A percentile compares a stretch with the other conserved stretches of the same genome.
These are phyloP conservation scores for Phascolomyces articulosus DNA, from an alignment of 371 early-diverging fungal species.

Conservation along the genomic window DNA sequence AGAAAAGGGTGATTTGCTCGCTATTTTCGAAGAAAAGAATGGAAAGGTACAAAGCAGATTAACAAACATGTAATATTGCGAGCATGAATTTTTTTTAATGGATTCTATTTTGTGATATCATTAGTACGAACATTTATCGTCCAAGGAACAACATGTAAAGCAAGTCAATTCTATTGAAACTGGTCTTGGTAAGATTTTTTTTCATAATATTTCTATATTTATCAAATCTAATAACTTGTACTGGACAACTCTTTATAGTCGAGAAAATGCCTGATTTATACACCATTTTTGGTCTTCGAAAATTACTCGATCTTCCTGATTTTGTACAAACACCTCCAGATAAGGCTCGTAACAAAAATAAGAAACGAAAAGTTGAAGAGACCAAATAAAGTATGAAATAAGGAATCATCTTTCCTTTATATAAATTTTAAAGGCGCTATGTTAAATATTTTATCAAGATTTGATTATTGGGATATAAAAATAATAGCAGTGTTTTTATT, in stretches of 20 bases:
- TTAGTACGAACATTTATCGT: constrained; percentile 21
- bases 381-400: too few relatives aligned
- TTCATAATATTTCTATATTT: not conserved
- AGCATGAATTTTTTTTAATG: too few relatives aligned
- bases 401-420: too few relatives aligned
- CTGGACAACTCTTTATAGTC: constrained; percentile 10
- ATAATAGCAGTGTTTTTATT: too few relatives aligned
- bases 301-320: constrained; percentile 48
- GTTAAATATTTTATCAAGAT: too few relatives aligned
- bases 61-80: too few relatives aligned
- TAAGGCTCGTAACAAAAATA: constrained; percentile 18
- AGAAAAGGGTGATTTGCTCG: constrained; percentile 19
- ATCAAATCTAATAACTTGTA: not conserved
- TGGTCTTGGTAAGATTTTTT: constrained; percentile 28
- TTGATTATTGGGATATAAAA: too few relatives aligned
- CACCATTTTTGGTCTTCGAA: constrained; percentile 58
- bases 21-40: constrained; percentile 19
- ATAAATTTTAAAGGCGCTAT: too few relatives aligned
- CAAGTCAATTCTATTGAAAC: constrained; percentile 47
- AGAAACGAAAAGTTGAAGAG: constrained; percentile 39
- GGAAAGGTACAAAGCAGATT: constrained; percentile 11
- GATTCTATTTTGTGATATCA: not conserved
- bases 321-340: constrained; percentile 27
- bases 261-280: constrained; percentile 52
- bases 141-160: constrained; percentile 30